These are phyloP conservation scores for Nemania abortiva DNA, from an alignment of 2,329 filamentous ascomycete species.

Conservation along the genomic window DNA sequence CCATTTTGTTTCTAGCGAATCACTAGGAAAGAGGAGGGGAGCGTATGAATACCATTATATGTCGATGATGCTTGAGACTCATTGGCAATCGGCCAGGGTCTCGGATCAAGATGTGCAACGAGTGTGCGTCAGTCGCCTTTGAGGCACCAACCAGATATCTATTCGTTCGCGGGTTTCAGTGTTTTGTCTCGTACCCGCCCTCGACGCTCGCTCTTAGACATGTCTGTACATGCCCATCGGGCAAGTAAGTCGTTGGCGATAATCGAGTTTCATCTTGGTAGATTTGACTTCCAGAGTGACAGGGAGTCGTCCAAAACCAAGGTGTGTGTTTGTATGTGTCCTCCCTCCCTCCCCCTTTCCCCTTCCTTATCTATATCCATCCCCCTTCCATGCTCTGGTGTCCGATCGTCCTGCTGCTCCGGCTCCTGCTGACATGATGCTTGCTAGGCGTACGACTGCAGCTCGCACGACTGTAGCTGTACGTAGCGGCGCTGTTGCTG, in stretches of 20 bases:
- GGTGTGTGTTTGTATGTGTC: too few species aligned
- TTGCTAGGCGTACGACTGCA: background rate
- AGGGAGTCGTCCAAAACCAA: background rate
- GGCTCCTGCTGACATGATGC: constrained; percentile 22
- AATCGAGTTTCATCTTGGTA: background rate
- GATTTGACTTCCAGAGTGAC: background rate
- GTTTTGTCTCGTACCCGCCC: too few species aligned
- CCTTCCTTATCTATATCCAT: constrained; percentile 28
- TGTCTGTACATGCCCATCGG: background rate
- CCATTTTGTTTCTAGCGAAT: constrained; percentile 9
- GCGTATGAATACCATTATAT: constrained; percentile 1
- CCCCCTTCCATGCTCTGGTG: constrained; percentile 6
- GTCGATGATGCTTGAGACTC: background rate
- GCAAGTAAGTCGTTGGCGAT: background rate
- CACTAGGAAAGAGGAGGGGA: background rate
- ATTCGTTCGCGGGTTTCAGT: background rate
- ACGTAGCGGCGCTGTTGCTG: constrained; percentile 8
- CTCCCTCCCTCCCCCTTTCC: background rate
- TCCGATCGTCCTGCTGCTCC: constrained; percentile 12
- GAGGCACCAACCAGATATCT: background rate
- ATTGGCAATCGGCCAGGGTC: constrained; percentile 6
- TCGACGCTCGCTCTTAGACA: too few species aligned
- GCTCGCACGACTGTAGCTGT: background rate
- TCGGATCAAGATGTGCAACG: background rate
- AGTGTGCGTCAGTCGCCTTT: background rate